A percentile compares a stretch with the other conserved stretches of the same genome.
phyloP scores from a whole-genome alignment of 2,329 filamentous ascomycete genomes.

The Colletotrichum tropicicola region DNA sequence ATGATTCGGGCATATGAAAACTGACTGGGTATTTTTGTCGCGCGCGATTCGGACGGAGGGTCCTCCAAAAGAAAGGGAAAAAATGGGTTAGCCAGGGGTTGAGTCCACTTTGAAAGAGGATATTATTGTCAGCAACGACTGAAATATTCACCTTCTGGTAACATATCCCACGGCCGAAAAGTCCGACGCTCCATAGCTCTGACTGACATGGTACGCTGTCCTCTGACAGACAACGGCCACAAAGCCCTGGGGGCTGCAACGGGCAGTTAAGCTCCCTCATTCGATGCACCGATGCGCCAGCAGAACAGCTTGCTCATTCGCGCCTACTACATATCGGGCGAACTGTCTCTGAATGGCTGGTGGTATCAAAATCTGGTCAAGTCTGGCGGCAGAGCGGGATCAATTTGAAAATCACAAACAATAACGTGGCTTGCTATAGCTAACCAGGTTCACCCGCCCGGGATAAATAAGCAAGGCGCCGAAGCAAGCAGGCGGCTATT shows the following conservation, averaged over 20 bases:
- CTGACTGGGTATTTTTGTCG: background rate
- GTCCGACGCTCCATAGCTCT: background rate
- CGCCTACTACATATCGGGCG: conserved; percentile 6
- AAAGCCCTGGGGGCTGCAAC: background rate
- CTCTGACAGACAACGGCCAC: background rate
- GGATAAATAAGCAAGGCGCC: conserved; percentile 7
- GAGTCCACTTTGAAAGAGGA: background rate
- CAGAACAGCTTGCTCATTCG: background rate
- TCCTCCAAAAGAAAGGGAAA: background rate
- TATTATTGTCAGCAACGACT: background rate
- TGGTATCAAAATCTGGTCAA: background rate
- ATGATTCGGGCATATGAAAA: background rate
- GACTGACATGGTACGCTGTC: background rate
- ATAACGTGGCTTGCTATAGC: conserved; percentile 17
- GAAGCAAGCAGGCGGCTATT: background rate
- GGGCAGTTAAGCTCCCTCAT: background rate
- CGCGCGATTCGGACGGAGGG: background rate
- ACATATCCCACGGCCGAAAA: no score
- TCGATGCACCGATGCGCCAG: background rate
- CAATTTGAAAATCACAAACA: background rate
- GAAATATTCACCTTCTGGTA: background rate
- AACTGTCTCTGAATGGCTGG: conserved; percentile 8
- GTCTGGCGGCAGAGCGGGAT: background rate
- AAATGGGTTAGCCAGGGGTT: background rate
- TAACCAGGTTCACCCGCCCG: background rate